Evolutionary conservation across 768 basidiomycete genomes (phyloP), one percentile per base, ranked within the genome.

Genomic region (Piloderma croceum): DNA sequence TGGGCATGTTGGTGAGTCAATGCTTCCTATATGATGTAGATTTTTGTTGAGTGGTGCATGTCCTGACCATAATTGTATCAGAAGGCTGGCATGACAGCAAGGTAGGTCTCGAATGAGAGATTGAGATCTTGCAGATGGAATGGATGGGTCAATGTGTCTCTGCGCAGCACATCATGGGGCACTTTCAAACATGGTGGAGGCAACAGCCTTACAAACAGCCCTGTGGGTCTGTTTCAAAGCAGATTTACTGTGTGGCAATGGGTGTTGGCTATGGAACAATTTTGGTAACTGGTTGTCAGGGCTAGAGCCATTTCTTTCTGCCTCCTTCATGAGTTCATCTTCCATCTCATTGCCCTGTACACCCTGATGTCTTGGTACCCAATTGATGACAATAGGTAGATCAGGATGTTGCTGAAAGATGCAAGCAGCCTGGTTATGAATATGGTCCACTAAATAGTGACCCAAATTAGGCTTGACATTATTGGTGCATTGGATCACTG

Each of bases 11-110:
- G 60, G 53, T 1, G 49, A 47, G 19, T 62, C 56, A 0, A 34
- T 43, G 23, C 45, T 46, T 1, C 42, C 39, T 7, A 69, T 58
- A 2, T 43, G 27, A 35, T 59, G 47, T 1, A 68, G 57, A 44
- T 67, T 51, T n/a, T 51, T 36, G 15, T 57, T 50, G 0, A 68
- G 52, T 0, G 59, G 54, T 11, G 46, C 33, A 34, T 67, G 65
- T 3, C 54, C 57, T 3, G 59, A 59, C 2, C 57, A 25, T 12
- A 69, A 48, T 39, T 66, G 65, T 0, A 51, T 43, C 0, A 67
- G 35, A 1, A 64, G 22, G 23, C 53, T 51, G 3, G 51, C 43
- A 3, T 57, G 39, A 19, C 43, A 39, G 20, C 49, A 33, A 1
- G 36, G 36, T 2, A 61, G 27, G 1, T 24, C 15, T 7, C 34